These are phyloP conservation scores for Jaltomata sinuosa DNA, from an alignment of 257 asterid genomes.

Conservation along the genomic window DNA sequence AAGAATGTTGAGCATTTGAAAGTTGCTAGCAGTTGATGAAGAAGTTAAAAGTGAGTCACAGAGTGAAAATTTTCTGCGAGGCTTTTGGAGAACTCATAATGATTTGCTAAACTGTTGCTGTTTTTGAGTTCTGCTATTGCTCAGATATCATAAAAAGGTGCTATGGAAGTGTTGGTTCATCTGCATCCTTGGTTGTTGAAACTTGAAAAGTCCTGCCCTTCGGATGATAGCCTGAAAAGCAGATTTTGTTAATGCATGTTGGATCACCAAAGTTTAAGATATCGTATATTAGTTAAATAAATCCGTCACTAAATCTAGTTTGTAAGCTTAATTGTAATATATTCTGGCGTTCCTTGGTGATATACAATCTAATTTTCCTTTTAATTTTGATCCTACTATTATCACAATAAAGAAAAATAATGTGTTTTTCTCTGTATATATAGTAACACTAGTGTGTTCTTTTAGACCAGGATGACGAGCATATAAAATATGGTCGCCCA, in stretches of 20 bases:
- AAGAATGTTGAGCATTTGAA: neutral
- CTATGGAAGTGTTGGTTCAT: neutral
- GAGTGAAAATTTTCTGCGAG: neutral
- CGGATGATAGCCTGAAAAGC: neutral
- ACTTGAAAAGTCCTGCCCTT: neutral
- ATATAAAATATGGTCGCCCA: neutral
- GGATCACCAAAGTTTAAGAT: neutral
- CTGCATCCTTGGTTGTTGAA: neutral
- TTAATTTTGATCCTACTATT: neutral
- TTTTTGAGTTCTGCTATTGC: neutral
- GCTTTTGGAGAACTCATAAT: neutral
- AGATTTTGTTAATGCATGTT: neutral
- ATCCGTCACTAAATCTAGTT: neutral
- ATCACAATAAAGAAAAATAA: neutral
- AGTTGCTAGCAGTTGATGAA: neutral
- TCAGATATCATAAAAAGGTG: neutral
- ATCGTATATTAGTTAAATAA: neutral
- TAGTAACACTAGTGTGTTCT: neutral
- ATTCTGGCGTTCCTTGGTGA: neutral
- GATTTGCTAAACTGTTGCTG: neutral
- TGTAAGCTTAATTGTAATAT: neutral
- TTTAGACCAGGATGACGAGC: neutral
- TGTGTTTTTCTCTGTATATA: neutral
- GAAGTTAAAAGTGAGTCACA: neutral
- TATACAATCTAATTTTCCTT: neutral